Evolutionary conservation across 768 basidiomycete genomes (phyloP).

Genomic region (Rossbeevera mucosa): DNA sequence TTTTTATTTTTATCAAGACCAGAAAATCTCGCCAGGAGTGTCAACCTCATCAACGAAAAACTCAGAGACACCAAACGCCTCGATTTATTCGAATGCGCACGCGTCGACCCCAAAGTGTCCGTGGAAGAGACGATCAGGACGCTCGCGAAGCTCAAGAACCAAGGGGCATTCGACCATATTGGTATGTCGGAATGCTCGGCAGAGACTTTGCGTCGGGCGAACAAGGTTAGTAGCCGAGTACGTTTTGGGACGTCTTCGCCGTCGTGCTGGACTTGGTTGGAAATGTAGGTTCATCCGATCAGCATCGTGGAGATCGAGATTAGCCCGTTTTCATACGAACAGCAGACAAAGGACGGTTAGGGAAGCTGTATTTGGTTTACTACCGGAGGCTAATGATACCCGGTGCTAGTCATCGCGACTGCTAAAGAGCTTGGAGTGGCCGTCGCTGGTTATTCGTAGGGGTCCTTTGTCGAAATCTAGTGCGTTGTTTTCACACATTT

Average conservation of each 20-base stretch:
- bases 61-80: slow-evolving; percentile 51
- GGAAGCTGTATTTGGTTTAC: not conserved
- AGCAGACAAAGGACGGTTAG: slow-evolving; percentile 41
- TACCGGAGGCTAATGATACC: not conserved
- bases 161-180: slow-evolving; percentile 43
- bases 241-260: too few relatives aligned
- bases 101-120: slow-evolving; percentile 38
- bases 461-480: not conserved
- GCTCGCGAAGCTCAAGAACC: slow-evolving; percentile 35
- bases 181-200: slow-evolving; percentile 50
- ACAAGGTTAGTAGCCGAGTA: slow-evolving; percentile 12
- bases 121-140: slow-evolving; percentile 44
- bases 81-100: slow-evolving; percentile 55
- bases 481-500: not conserved
- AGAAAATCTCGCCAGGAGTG: slow-evolving; percentile 45
- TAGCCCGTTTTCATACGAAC: slow-evolving; percentile 55
- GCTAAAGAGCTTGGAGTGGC: slow-evolving; percentile 50
- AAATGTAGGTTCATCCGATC: slow-evolving; percentile 46
- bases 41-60: slow-evolving; percentile 38
- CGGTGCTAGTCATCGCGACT: slow-evolving; percentile 42
- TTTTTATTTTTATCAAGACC: too few relatives aligned
- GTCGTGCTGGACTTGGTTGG: not conserved
- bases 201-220: slow-evolving; percentile 41
- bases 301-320: slow-evolving; percentile 64
- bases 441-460: slow-evolving; percentile 56